Evolutionary conservation across 345 rosid species (phyloP).

Genomic region (Streptanthus diversifolius): DNA sequence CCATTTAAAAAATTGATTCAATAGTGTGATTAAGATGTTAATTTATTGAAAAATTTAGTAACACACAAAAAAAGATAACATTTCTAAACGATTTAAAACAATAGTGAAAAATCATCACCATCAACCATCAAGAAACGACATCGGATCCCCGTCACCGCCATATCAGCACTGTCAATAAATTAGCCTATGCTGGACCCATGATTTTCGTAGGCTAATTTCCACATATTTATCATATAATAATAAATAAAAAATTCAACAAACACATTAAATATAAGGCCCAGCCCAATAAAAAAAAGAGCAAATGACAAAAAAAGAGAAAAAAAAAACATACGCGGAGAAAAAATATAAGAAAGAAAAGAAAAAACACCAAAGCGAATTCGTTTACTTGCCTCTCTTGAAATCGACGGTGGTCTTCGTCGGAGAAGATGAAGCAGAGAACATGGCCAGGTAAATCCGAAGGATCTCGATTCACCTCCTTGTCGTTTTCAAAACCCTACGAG

Average conservation of each 20-base stretch:
- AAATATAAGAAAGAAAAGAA: background rate
- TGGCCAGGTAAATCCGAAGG: slow-evolving; percentile 52
- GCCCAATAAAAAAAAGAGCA: slow-evolving; percentile 2
- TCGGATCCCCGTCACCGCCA: slow-evolving; percentile 16
- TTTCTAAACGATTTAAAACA: background rate
- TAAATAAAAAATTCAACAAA: background rate
- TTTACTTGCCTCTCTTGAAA: slow-evolving; percentile 11
- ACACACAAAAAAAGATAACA: background rate
- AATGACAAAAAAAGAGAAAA: background rate
- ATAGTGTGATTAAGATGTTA: background rate
- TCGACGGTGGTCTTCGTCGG: slow-evolving; percentile 29
- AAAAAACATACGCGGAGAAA: background rate
- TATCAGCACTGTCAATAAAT: slow-evolving; percentile 11
- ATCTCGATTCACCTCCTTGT: slow-evolving; percentile 38
- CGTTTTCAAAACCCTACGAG: slow-evolving; percentile 17
- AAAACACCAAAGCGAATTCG: background rate
- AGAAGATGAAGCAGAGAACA: slow-evolving; percentile 47
- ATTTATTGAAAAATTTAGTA: background rate
- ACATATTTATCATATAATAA: background rate
- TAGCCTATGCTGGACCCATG: background rate
- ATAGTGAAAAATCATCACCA: slow-evolving; percentile 13
- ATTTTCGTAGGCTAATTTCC: background rate
- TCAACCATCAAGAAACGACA: slow-evolving; percentile 11
- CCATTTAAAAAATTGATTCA: background rate
- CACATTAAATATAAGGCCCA: background rate